Evolutionary conservation across 768 basidiomycete species (phyloP), one percentile per base, ranked within the genome.

Genomic region (Zangia roseola): DNA sequence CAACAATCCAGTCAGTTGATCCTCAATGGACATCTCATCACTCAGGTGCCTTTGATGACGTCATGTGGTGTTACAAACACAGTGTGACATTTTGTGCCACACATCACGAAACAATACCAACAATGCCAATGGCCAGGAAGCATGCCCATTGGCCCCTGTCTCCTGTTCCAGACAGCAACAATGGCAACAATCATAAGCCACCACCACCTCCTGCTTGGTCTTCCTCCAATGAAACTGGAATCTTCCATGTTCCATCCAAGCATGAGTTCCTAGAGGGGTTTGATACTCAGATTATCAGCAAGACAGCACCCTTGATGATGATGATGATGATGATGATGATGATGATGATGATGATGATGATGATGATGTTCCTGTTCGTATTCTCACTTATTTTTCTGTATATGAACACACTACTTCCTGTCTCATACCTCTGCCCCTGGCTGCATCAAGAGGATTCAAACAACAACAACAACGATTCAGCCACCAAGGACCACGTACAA

Each of bases 1-100:
- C 78, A 92, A 56, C 82, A 85, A 25, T 91, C 91, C 0, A 91
- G 91, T 14, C 76, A 91, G 12, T 79, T 78, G 0, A 84, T 91
- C 53, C 75, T 93, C 21, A 84, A 88, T 47, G 74, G 75, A 7
- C 81, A 88, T 59, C 77, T 93, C 3, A 73, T 82, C 7, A 80
- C 81, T 24, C 54, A 2, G 56, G 57, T 3, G 62, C 61, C 1
- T 73, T 81, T 43, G 61, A 58, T 19, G 69, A 76, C 21, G 70
- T 81, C 44, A 68, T 76, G 35, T 72, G 83, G 3, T 62, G 78
- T 1, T 86, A 77, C 59, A n/a, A n/a, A n/a, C n/a, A n/a, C n/a
- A n/a, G n/a, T n/a, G n/a, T n/a, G n/a, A n/a, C n/a, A n/a, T n/a
- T n/a, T n/a, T n/a, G n/a, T n/a, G n/a, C n/a, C n/a, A n/a, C n/a